Evolutionary conservation across 495 filamentous ascomycete genomes (phyloP).

Genomic region (Penicillium cosmopolitanum): DNA sequence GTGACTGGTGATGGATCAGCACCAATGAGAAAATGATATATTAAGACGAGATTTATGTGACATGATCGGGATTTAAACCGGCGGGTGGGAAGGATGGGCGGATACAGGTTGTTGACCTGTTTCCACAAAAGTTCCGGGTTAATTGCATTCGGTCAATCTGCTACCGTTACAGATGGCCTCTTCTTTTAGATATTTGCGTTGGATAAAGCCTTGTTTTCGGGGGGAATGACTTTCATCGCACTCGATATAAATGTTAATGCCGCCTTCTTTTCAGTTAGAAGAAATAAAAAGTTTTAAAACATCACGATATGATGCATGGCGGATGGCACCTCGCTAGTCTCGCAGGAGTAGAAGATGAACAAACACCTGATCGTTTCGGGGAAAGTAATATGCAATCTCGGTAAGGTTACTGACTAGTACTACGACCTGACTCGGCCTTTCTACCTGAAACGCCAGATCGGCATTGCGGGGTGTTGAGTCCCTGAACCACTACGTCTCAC

Average conservation of each 20-base stretch:
- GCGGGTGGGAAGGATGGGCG: constrained; percentile 1
- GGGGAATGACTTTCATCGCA: too few relatives aligned
- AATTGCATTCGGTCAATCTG: background rate
- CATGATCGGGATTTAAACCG: constrained; percentile 12
- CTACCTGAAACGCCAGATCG: constrained; percentile 13
- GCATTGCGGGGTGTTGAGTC: constrained; percentile 1
- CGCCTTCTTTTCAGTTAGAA: background rate
- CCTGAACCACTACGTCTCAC: constrained; percentile 1
- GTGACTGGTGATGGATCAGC: constrained; percentile 67
- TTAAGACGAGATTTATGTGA: constrained; percentile 12
- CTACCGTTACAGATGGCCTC: constrained; percentile 11
- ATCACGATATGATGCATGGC: background rate
- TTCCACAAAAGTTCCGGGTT: constrained; percentile 6
- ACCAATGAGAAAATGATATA: constrained; percentile 3
- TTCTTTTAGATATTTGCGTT: background rate
- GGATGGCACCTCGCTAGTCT: background rate
- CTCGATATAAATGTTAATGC: background rate
- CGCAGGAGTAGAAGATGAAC: background rate
- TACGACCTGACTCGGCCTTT: constrained; percentile 1
- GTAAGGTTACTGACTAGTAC: background rate
- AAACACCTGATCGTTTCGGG: background rate
- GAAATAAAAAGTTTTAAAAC: background rate
- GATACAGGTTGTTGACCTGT: background rate
- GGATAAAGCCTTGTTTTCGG: background rate
- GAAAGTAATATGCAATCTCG: background rate